These are phyloP conservation scores for Syzygium malaccense DNA, from an alignment of 441 rosid genomes.

Conservation along the genomic window DNA sequence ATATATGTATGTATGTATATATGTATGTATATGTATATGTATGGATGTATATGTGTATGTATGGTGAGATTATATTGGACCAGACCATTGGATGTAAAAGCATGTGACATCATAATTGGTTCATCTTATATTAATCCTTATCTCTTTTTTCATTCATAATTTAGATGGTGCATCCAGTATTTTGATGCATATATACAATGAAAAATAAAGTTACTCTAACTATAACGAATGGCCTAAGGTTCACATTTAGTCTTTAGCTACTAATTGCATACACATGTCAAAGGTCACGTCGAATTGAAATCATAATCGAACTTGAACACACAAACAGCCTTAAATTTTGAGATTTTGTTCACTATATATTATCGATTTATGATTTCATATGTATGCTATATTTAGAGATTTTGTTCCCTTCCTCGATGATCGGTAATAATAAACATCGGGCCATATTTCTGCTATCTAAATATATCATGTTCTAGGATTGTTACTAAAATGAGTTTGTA, in stretches of 20 bases:
- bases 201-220: not conserved
- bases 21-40: not conserved
- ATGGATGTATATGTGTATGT: not conserved
- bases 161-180: too few relatives aligned
- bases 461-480: not conserved
- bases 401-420: not conserved
- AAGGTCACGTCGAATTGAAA: not conserved
- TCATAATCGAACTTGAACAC: not conserved
- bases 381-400: not conserved
- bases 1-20: too few relatives aligned
- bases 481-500: not conserved
- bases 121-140: accelerated
- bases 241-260: not conserved
- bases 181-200: too few relatives aligned
- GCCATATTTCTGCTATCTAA: not conserved
- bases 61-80: too few relatives aligned
- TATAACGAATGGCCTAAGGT: not conserved
- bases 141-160: too few relatives aligned
- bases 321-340: not conserved
- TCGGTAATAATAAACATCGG: not conserved
- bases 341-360: not conserved
- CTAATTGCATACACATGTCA: not conserved
- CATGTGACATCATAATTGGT: not conserved
- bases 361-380: not conserved
- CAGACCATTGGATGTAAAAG: too few relatives aligned